Evolutionary conservation across 1,139 yeast species (phyloP), one percentile per base, ranked within the genome.

Genomic region (Casaregolazyma suthepensis): DNA sequence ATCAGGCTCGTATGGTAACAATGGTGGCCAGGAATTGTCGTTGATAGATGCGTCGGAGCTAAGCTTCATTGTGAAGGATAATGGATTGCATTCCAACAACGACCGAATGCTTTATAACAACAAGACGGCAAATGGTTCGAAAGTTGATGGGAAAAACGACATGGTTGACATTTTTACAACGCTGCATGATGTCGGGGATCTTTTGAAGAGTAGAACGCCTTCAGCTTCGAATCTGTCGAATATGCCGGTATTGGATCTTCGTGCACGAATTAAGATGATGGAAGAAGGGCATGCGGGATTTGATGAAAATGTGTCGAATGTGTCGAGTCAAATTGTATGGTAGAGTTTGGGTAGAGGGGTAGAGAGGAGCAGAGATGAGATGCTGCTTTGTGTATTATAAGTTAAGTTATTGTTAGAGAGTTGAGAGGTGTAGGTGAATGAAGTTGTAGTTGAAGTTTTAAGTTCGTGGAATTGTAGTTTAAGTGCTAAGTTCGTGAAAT

Each of bases 261-360:
- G 68, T 1, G 61, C 65, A 51, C 59, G 68, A 22, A 65, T 65
- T 44, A 59, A 64, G 46, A 53, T 65, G 56, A 60, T 65, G 66
- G 68, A 65, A 51, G 66, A 64, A 12, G 66, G 65, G 18, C 45
- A 35, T 9, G 19, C 47, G 18, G 20, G 48, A 23, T 18, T 50
- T 15, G 52, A 53, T 6, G 48, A 49, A 17, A 22, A 12, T 29
- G 6, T 7, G 5, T 22, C 37, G 26, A 49, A 35, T 22, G 48
- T 42, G 2, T 43, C 46, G 22, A 31, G 47, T 12, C 46, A 49
- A 17, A 49, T 49, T 44, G 52, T 49, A 4, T 49, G 52, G 52
- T 49, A 29, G 23, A 23, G 13, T 29, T 18, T 13, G 29, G 23
- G 37, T 20, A 19, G 31, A 12, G 38, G 20, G 17, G 9, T 15